Percentiles rank a stretch among this genome's conserved stretches.
phyloP scores from a whole-genome alignment of 306 rosid genomes.

The Acacia melanoxylon region DNA sequence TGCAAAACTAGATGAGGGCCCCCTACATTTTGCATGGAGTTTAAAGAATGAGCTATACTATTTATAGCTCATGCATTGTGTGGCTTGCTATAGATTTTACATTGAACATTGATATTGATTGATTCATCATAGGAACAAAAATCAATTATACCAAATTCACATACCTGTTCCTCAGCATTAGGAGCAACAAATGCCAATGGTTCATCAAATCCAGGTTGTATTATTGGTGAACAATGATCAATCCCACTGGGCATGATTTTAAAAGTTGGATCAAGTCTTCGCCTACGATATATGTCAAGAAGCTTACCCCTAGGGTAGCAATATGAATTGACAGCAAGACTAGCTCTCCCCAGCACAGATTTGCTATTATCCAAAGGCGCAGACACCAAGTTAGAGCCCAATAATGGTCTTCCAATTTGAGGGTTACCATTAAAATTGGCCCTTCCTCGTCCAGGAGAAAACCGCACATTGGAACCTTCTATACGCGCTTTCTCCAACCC shows the following conservation, averaged over 20 bases:
- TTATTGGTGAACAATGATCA: conserved; percentile 46
- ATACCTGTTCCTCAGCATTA: conserved; percentile 67
- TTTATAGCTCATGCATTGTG: neutral
- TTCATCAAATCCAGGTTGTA: conserved; percentile 44
- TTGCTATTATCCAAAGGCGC: conserved; percentile 35
- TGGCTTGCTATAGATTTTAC: neutral
- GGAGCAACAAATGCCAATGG: conserved; percentile 75
- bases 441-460: conserved; percentile 75
- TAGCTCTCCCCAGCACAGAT: conserved; percentile 50
- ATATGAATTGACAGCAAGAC: conserved; percentile 34
- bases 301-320: conserved; percentile 74
- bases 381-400: conserved; percentile 43
- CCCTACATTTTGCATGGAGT: neutral
- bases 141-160: conserved; percentile 22
- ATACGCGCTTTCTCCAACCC: conserved; percentile 68
- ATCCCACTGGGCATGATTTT: conserved; percentile 47
- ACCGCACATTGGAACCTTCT: conserved; percentile 52
- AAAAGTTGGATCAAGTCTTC: conserved; percentile 43
- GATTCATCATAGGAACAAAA: neutral
- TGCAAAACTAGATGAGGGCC: neutral
- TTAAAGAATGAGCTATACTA: neutral
- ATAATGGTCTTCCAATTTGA: conserved; percentile 53
- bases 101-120: neutral
- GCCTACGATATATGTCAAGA: conserved; percentile 72
- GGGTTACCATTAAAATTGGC: conserved; percentile 38